phyloP scores from a whole-genome alignment of 2,329 filamentous ascomycete species.

The Ascochyta pisi region DNA sequence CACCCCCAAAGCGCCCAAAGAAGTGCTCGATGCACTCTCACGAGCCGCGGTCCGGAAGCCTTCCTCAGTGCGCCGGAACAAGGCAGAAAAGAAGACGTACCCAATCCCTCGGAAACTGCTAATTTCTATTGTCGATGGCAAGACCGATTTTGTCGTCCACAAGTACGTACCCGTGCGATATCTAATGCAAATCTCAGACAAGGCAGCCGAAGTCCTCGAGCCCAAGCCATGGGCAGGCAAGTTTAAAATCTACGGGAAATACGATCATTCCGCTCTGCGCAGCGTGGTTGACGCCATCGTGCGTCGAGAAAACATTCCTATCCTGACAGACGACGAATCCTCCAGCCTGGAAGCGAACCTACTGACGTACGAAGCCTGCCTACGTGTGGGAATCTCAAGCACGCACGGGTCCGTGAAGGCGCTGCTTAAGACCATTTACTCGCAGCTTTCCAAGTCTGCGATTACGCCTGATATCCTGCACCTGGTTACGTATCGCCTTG shows the following conservation, averaged over 20 bases:
- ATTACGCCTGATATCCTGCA: neutral
- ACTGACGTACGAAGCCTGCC: constrained; percentile 4
- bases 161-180: neutral
- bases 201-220: neutral
- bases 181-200: neutral
- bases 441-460: neutral
- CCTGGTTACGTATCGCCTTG: neutral
- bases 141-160: neutral
- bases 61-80: neutral
- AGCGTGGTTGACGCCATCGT: neutral
- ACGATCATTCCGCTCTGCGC: neutral
- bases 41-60: neutral
- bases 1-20: neutral
- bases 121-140: constrained; percentile 3
- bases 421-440: neutral
- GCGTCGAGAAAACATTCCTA: neutral
- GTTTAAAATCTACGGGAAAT: constrained; percentile 3
- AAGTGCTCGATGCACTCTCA: neutral
- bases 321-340: neutral
- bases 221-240: neutral
- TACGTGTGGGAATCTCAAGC: neutral
- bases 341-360: neutral
- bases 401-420: neutral
- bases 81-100: neutral
- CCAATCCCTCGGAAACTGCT: neutral